Conservation (phyloP, 768 basidiomycete species). For the Fistulinella prunicolor region DNA sequence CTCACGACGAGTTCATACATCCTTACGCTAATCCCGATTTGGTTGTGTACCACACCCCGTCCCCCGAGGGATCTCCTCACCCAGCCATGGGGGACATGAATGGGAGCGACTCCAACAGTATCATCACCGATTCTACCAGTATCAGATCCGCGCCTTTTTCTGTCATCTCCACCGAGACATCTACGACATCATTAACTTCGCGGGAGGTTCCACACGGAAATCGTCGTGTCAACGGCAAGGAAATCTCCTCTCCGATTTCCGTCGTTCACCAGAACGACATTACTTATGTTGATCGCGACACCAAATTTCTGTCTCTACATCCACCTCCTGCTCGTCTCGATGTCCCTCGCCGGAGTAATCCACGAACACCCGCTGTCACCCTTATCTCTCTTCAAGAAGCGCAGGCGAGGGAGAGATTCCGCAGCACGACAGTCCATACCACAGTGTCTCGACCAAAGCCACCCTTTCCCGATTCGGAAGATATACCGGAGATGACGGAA, state of each 20-base stretch:
- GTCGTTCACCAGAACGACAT: conserved; percentile 31
- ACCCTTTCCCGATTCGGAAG: conserved; percentile 35
- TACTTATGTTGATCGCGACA: conserved; percentile 29
- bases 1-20: conserved; percentile 45
- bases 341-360: conserved; percentile 52
- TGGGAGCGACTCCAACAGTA: conserved; percentile 51
- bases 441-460: conserved; percentile 24
- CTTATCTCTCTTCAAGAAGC: conserved; percentile 80
- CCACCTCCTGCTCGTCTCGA: conserved; percentile 32
- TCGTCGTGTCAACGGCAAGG: conserved; percentile 42
- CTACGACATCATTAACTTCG: conserved; percentile 21
- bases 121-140: conserved; percentile 46
- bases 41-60: conserved; percentile 38
- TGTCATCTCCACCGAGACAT: conserved; percentile 35
- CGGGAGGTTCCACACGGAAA: conserved; percentile 16
- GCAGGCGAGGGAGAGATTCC: conserved; percentile 60
- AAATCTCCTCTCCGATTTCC: conserved; percentile 56
- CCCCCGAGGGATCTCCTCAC: conserved; percentile 26
- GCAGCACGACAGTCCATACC: conserved; percentile 44
- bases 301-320: conserved; percentile 33
- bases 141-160: conserved; percentile 36
- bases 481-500: conserved; percentile 21
- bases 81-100: conserved; percentile 33
- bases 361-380: conserved; percentile 49
- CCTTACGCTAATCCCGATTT: conserved; percentile 83